These are phyloP conservation scores for Barnettozyma californica DNA, from an alignment of 805 yeast genomes.

Conservation along the genomic window DNA sequence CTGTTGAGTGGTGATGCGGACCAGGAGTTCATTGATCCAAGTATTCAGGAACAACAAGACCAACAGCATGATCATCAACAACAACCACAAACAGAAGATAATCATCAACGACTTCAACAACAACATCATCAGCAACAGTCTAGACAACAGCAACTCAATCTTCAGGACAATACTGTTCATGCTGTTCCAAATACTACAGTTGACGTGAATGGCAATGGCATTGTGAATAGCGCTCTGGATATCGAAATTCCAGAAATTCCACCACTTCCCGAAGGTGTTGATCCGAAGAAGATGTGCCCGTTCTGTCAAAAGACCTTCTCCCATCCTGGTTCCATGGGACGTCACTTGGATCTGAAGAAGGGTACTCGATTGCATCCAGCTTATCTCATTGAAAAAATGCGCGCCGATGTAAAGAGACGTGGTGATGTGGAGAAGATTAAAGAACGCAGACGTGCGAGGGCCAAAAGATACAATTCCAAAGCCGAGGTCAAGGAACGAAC, in stretches of 20 bases:
- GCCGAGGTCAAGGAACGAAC: constrained; percentile 44
- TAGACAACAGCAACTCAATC: not conserved
- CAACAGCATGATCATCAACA: not conserved
- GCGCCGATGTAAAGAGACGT: constrained; percentile 46
- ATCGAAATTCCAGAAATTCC: constrained; percentile 17
- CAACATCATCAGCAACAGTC: not conserved
- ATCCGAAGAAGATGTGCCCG: constrained; percentile 35
- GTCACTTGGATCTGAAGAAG: constrained; percentile 52
- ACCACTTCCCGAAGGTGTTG: constrained; percentile 26
- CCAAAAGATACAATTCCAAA: constrained; percentile 41
- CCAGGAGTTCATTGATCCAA: constrained; percentile 10
- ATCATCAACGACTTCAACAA: not conserved
- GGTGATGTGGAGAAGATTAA: constrained; percentile 41
- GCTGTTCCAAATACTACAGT: not conserved
- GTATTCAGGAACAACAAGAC: constrained; percentile 2
- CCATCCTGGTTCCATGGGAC: constrained; percentile 54
- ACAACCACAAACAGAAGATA: not conserved
- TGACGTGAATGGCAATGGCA: not conserved
- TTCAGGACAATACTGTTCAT: not conserved
- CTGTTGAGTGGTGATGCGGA: constrained; percentile 4
- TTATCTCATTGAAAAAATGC: constrained; percentile 38
- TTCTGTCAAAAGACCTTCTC: constrained; percentile 51
- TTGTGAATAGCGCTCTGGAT: not conserved
- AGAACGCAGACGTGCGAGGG: constrained; percentile 35
- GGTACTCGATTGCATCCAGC: constrained; percentile 50